Evolutionary conservation across 768 basidiomycete species (phyloP).

Genomic region (Lactarius psammicola): DNA sequence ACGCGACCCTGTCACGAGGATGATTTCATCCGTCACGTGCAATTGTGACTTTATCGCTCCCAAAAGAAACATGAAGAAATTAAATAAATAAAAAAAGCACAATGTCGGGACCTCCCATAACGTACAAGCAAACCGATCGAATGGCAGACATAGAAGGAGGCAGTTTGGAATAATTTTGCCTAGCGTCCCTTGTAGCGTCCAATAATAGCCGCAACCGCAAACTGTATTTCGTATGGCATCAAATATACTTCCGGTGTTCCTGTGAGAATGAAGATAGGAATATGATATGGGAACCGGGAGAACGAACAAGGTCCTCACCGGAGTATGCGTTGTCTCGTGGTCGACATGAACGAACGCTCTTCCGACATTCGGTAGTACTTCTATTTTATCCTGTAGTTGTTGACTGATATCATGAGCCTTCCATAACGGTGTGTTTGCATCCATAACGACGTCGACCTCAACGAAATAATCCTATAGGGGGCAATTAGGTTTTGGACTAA

Average conservation of each 20-base stretch:
- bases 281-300: constrained; percentile 7
- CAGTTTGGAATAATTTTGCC: not conserved
- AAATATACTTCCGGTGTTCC: constrained; percentile 46
- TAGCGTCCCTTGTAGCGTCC: not conserved
- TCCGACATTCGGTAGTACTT: constrained; percentile 85
- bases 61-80: not conserved
- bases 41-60: no score
- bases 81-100: not conserved
- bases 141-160: not conserved
- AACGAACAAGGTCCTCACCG: constrained; percentile 41
- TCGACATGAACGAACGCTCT: constrained; percentile 95
- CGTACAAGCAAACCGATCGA: not conserved
- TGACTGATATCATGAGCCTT: constrained; percentile 86
- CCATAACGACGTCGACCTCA: constrained; percentile 94
- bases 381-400: constrained; percentile 83
- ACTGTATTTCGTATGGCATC: constrained; percentile 7
- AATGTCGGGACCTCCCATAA: not conserved
- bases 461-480: constrained; percentile 76
- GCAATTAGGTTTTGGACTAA: constrained; percentile 10
- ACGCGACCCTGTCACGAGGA: not conserved
- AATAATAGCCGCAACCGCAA: not conserved
- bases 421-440: constrained; percentile 83
- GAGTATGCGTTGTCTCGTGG: constrained; percentile 83
- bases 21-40: not conserved
- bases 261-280: constrained; percentile 25